These are phyloP conservation scores for Sporopachydermia cereana DNA, from an alignment of 1,139 yeast species.

Conservation along the genomic window DNA sequence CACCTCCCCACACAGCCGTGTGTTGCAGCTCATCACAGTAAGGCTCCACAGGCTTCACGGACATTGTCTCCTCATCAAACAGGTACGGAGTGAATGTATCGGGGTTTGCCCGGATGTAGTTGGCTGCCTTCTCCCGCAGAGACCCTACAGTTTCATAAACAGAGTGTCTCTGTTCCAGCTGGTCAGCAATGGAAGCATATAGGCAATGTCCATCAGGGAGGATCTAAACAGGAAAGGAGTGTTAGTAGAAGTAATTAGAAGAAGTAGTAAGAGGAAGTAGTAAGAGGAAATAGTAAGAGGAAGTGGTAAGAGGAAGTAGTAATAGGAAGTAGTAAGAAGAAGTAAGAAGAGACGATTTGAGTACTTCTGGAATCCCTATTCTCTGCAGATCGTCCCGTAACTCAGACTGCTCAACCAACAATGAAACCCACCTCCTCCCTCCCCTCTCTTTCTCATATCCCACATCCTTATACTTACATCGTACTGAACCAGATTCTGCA, in stretches of 20 bases:
- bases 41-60: constrained; percentile 50
- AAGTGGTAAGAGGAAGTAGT: too few relatives aligned
- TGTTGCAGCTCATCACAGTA: constrained; percentile 56
- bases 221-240: constrained; percentile 26
- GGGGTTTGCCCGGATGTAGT: constrained; percentile 47
- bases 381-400: too few relatives aligned
- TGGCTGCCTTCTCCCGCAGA: constrained; percentile 54
- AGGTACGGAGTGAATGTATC: constrained; percentile 74
- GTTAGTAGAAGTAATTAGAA: neutral
- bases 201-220: constrained; percentile 92
- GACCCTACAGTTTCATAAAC: constrained; percentile 33
- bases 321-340: too few relatives aligned
- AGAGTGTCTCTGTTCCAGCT: constrained; percentile 42
- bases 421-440: too few relatives aligned
- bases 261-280: neutral
- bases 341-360: too few relatives aligned
- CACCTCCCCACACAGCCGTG: constrained; percentile 95
- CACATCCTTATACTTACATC: constrained; percentile 35
- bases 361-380: too few relatives aligned
- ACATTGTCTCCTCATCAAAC: constrained; percentile 62
- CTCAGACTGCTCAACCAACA: too few relatives aligned
- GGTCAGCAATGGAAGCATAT: constrained; percentile 78
- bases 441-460: too few relatives aligned
- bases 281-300: neutral
- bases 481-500: constrained; percentile 37